These are phyloP conservation scores for Fusarium liriodendri DNA, from an alignment of 2,329 filamentous ascomycete genomes.

Conservation along the genomic window DNA sequence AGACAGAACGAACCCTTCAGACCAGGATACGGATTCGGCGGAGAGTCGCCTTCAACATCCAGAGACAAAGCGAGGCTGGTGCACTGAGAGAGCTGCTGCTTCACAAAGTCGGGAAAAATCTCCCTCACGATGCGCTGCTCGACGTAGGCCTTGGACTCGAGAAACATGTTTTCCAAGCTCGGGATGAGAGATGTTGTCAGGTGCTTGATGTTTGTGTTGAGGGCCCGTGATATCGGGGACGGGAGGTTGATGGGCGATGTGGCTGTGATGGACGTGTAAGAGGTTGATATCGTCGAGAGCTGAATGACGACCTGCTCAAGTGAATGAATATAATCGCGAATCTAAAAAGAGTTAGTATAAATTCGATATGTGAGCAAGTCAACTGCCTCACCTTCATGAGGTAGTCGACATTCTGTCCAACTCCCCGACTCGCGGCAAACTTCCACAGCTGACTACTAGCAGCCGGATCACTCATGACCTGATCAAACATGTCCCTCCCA, in stretches of 20 bases:
- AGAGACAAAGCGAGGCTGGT: constrained; percentile 58
- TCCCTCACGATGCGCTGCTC: constrained; percentile 57
- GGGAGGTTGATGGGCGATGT: constrained; percentile 57
- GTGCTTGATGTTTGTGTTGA: constrained; percentile 60
- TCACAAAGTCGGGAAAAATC: constrained; percentile 65
- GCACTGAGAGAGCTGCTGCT: constrained; percentile 60
- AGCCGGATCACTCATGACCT: constrained; percentile 61
- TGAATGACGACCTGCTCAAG: constrained; percentile 57
- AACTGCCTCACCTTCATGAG: constrained; percentile 55
- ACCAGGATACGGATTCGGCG: constrained; percentile 58
- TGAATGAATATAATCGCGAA: constrained; percentile 58
- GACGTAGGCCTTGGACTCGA: constrained; percentile 55
- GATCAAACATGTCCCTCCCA: constrained; percentile 60
- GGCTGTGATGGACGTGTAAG: constrained; percentile 57
- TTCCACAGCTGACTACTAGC: constrained; percentile 59
- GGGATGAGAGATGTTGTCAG: constrained; percentile 58
- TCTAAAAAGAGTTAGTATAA: constrained; percentile 32
- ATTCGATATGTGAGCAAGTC: background rate
- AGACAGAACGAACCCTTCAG: constrained; percentile 70
- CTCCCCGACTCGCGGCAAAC: constrained; percentile 60
- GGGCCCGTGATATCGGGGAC: constrained; percentile 50
- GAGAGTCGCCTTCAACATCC: constrained; percentile 44
- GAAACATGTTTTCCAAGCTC: constrained; percentile 57
- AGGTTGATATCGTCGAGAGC: constrained; percentile 53
- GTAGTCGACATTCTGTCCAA: constrained; percentile 63